Evolutionary conservation across 768 basidiomycete genomes (phyloP), one percentile per base, ranked within the genome.

Genomic region (Hemileccinum impolitum): DNA sequence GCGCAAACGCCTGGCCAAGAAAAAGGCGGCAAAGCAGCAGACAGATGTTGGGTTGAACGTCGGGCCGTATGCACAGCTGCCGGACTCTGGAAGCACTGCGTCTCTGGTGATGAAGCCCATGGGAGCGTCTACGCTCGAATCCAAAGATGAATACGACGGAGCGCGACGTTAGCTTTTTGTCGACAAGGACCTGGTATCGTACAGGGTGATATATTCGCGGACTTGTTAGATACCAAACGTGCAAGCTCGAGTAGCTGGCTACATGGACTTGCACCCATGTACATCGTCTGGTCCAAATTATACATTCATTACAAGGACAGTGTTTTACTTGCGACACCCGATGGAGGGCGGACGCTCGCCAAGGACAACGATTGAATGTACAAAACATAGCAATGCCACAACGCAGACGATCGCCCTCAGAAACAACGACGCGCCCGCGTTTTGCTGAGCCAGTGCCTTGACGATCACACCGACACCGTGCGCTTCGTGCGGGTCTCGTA

Each of bases 231-330:
- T 48, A 51, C 41, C 47, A 47, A n/a, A 23, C 47, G 28, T 37
- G 51, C 63, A 63, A 57, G 53, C 41, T 55, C 21, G 47, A 47
- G 66, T 67, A 67, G 66, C 66, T 49, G 68, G 66, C 66, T 69
- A 69, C 67, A 48, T 39, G 54, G 50, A 53, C 56, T 57, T 57
- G 55, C 42, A 12, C 28, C 4, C 6, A 23, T 23, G 23, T 3
- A 23, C 6, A 23, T 23, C 23, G 6, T 23, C n/a, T n/a, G n/a
- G n/a, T n/a, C n/a, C n/a, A n/a, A n/a, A n/a, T n/a, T n/a, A n/a
- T n/a, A n/a, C 23, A 23, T 23, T 23, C 23, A 23, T 23, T 23
- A 23, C 23, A 23, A 23, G 23, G 3, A n/a, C n/a, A n/a, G n/a
- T n/a, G n/a, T 17, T 18, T 37, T 10, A 37, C 35, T 36, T 36